Evolutionary conservation across 352 stramenopile genomes (phyloP).

Genomic region (Globisporangium heterothallicum): DNA sequence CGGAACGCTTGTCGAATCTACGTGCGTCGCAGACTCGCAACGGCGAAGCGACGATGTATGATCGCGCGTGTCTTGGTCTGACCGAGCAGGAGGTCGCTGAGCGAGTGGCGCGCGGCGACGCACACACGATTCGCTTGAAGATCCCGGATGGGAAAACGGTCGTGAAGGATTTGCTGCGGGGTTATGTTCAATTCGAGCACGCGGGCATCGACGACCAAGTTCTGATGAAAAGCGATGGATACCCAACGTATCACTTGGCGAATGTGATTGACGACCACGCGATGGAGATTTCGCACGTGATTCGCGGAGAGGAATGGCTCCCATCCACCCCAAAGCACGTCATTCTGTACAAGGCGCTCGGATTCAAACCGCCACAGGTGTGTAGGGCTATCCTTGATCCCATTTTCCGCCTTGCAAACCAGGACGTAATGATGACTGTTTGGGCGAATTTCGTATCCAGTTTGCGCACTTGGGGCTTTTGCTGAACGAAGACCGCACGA

Average conservation of each 20-base stretch:
- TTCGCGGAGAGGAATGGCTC: slow-evolving; percentile 95
- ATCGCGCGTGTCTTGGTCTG: slow-evolving; percentile 94
- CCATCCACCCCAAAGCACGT: slow-evolving; percentile 89
- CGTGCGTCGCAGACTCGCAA: slow-evolving; percentile 85
- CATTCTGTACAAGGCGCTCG: slow-evolving; percentile 87
- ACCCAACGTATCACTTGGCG: slow-evolving; percentile 91
- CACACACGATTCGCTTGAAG: slow-evolving; percentile 94
- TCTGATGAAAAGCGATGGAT: slow-evolving; percentile 92
- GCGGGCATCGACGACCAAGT: slow-evolving; percentile 88
- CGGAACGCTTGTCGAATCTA: slow-evolving; percentile 91
- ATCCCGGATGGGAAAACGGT: slow-evolving; percentile 89
- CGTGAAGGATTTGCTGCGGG: slow-evolving; percentile 95
- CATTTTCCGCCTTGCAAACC: too few species aligned
- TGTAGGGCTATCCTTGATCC: slow-evolving; percentile 2
- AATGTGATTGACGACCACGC: slow-evolving; percentile 95
- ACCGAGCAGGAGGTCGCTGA: slow-evolving; percentile 84
- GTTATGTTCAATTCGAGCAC: slow-evolving; percentile 90
- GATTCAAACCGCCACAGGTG: slow-evolving; percentile 63
- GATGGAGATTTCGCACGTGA: slow-evolving; percentile 97
- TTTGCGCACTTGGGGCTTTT: slow-evolving; percentile 92
- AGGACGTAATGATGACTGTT: too few species aligned
- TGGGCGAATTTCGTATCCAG: too few species aligned
- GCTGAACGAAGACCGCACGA: slow-evolving; percentile 96
- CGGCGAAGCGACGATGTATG: slow-evolving; percentile 95
- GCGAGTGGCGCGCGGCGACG: slow-evolving; percentile 82